A percentile compares a stretch with the other conserved stretches of the same genome.
Conservation (phyloP, 495 filamentous ascomycete species). For the Penicillium coffeae region DNA sequence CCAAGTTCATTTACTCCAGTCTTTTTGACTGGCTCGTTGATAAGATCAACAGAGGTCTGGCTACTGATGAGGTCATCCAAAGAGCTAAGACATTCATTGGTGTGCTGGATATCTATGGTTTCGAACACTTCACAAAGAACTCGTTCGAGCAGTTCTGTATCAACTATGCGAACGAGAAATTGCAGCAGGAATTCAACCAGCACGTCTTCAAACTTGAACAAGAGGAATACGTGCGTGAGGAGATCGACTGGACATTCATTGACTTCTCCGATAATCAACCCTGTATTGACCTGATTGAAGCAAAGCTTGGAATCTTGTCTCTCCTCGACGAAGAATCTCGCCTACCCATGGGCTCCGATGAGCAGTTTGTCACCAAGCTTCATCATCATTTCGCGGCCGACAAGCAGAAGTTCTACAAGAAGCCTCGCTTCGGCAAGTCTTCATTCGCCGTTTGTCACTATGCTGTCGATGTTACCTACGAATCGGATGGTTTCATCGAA, state of each 20-base stretch:
- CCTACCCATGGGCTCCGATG: conserved; percentile 94
- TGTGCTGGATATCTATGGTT: conserved; percentile 99
- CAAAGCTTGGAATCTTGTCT: conserved; percentile 87
- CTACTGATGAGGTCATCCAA: conserved; percentile 79
- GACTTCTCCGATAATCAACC: conserved; percentile 99
- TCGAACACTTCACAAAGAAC: conserved; percentile 99
- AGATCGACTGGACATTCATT: conserved; percentile 99
- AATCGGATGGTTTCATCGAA: conserved; percentile 99
- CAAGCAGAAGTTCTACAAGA: conserved; percentile 98
- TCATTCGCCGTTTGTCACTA: conserved; percentile 99
- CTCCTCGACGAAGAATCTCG: conserved; percentile 95
- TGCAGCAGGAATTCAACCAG: conserved; percentile 99
- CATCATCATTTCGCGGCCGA: conserved; percentile 89
- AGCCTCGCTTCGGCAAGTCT: conserved; percentile 95
- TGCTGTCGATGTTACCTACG: conserved; percentile 96
- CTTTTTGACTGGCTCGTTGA: conserved; percentile 99
- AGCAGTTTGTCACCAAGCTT: conserved; percentile 95
- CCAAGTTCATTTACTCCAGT: conserved; percentile 98
- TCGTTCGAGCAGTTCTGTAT: conserved; percentile 99
- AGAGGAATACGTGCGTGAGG: conserved; percentile 92
- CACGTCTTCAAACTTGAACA: conserved; percentile 99
- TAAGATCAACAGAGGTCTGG: conserved; percentile 85
- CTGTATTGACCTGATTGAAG: conserved; percentile 99
- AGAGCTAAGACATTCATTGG: conserved; percentile 93
- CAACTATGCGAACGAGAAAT: conserved; percentile 99